A percentile compares a stretch with the other conserved stretches of the same genome.
Evolutionary conservation across 1,139 yeast species (phyloP).

Genomic region (Spencermartinsiella ligniputridi): DNA sequence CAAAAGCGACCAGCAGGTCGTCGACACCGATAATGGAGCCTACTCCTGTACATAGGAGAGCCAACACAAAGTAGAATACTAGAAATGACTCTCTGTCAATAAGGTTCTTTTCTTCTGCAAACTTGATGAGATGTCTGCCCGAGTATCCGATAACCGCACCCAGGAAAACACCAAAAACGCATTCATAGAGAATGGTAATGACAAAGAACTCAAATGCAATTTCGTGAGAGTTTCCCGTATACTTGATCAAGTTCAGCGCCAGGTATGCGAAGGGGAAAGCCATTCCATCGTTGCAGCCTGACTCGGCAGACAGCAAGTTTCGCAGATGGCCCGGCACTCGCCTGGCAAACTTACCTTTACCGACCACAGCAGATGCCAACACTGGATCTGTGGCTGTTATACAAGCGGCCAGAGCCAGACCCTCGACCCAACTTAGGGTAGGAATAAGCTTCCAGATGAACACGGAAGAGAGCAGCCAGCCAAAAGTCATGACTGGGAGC

Average conservation of each 20-base stretch:
- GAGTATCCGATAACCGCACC: constrained; percentile 75
- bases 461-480: constrained; percentile 85
- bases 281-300: constrained; percentile 98
- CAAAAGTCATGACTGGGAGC: constrained; percentile 89
- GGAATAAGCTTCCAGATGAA: constrained; percentile 86
- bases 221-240: constrained; percentile 60
- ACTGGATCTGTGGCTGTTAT: constrained; percentile 98
- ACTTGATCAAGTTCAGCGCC: constrained; percentile 62
- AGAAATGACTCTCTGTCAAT: constrained; percentile 93
- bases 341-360: constrained; percentile 95
- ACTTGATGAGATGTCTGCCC: constrained; percentile 69
- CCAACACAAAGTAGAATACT: constrained; percentile 82
- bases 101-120: constrained; percentile 67
- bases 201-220: constrained; percentile 84
- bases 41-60: constrained; percentile 87
- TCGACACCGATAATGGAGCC: constrained; percentile 92
- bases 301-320: constrained; percentile 84
- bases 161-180: constrained; percentile 74
- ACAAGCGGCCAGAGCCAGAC: constrained; percentile 82
- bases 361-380: constrained; percentile 95
- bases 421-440: constrained; percentile 70
- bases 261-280: constrained; percentile 91
- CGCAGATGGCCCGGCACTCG: constrained; percentile 96
- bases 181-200: constrained; percentile 78
- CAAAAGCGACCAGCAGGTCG: constrained; percentile 86